phyloP scores from a whole-genome alignment of 306 rosid species.

The Chamaecrista fasciculata region DNA sequence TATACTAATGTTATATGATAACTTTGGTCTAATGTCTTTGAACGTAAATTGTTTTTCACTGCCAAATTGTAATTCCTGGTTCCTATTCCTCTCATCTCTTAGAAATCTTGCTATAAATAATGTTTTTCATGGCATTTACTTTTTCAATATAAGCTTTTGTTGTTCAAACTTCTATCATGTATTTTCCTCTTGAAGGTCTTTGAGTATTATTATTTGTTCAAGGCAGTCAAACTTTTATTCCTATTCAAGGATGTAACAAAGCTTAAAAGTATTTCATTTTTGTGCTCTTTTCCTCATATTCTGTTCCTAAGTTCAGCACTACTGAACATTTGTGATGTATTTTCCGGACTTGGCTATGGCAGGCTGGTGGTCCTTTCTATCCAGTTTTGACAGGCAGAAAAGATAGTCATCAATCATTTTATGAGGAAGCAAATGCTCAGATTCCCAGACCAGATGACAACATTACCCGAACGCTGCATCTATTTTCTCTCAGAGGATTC shows the following conservation, averaged over 20 bases:
- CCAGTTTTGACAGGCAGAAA: conserved; percentile 72
- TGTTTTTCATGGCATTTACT: not conserved
- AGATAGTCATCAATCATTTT: conserved; percentile 62
- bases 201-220: not conserved
- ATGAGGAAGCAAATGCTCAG: conserved; percentile 48
- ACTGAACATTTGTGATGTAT: conserved; percentile 12
- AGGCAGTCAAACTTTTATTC: not conserved
- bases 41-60: no score
- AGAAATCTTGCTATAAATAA: not conserved
- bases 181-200: not conserved
- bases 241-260: not conserved
- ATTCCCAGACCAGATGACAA: conserved; percentile 73
- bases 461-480: conserved; percentile 54
- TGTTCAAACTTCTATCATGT: conserved; percentile 4
- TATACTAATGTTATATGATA: not conserved
- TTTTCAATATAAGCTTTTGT: not conserved
- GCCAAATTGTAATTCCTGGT: conserved; percentile 1
- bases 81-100: not conserved
- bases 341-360: conserved; percentile 22
- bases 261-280: not conserved
- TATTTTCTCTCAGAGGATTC: conserved; percentile 65
- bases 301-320: not conserved
- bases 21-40: no score
- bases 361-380: conserved; percentile 92
- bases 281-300: not conserved